These are phyloP conservation scores for Murraya paniculata DNA, from an alignment of 345 rosid species.

Conservation along the genomic window DNA sequence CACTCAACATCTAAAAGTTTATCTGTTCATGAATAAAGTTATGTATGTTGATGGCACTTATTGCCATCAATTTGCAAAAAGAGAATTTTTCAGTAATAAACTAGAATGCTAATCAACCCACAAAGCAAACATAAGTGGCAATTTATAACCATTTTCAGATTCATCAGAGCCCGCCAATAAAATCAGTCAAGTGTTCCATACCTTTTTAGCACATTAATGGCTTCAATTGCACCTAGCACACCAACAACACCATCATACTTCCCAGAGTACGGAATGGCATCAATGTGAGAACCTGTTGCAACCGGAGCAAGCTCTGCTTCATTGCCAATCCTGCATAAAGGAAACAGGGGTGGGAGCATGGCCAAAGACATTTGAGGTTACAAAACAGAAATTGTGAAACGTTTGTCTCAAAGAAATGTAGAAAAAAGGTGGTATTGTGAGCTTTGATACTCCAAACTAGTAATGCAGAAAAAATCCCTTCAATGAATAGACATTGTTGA, in stretches of 20 bases:
- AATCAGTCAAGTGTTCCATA: constrained; percentile 21
- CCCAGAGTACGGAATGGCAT: constrained; percentile 97
- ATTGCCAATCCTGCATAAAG: constrained; percentile 60
- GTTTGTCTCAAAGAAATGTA: background rate
- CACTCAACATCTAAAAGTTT: background rate
- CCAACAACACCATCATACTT: constrained; percentile 97
- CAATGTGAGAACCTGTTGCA: constrained; percentile 93
- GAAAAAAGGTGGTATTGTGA: background rate
- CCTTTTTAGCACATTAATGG: constrained; percentile 87
- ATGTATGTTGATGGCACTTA: background rate
- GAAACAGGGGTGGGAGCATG: background rate
- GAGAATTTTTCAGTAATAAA: background rate
- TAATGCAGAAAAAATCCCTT: background rate
- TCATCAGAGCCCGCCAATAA: constrained; percentile 3
- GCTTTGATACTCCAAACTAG: background rate
- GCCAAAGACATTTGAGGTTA: background rate
- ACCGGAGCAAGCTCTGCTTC: constrained; percentile 67
- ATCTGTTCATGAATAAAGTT: background rate
- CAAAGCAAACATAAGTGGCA: background rate
- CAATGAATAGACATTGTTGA: background rate
- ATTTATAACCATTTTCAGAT: background rate
- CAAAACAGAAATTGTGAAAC: background rate
- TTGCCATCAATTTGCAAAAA: background rate
- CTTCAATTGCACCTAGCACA: constrained; percentile 96
- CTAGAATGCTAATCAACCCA: background rate